Conservation (phyloP, 768 basidiomycete species). For the Xerocomus spinulosus region DNA sequence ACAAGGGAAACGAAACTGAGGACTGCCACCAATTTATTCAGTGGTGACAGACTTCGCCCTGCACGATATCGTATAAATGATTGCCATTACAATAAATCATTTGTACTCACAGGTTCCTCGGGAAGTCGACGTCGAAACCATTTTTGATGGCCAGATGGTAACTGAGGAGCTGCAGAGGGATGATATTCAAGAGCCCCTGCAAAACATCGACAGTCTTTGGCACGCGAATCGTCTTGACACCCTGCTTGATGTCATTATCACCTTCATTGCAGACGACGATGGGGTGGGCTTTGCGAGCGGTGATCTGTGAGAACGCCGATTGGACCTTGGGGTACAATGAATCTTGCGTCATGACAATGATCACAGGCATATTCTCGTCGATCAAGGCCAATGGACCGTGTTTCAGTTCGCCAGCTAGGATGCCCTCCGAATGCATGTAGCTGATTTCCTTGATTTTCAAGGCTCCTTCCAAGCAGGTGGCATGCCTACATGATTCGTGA, state of each 20-base stretch:
- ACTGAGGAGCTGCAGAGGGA: constrained; percentile 91
- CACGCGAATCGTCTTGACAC: constrained; percentile 86
- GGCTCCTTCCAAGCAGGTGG: constrained; percentile 96
- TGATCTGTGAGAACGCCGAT: constrained; percentile 93
- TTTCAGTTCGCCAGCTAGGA: constrained; percentile 97
- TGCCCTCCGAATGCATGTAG: constrained; percentile 64
- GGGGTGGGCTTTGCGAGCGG: constrained; percentile 92
- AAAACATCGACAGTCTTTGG: constrained; percentile 92
- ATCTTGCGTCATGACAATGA: constrained; percentile 99
- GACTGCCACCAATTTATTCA: constrained; percentile 42
- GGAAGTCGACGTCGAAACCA: constrained; percentile 98
- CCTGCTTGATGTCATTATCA: constrained; percentile 70
- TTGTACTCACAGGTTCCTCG: constrained; percentile 78
- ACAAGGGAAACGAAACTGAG: not conserved
- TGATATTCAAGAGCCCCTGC: constrained; percentile 94
- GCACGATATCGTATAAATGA: constrained; percentile 10
- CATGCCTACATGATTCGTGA: constrained; percentile 49
- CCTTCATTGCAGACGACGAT: constrained; percentile 95
- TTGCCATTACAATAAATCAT: not conserved
- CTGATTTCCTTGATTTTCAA: constrained; percentile 99
- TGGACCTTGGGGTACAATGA: constrained; percentile 98
- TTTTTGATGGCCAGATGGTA: constrained; percentile 96
- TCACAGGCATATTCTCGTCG: constrained; percentile 98
- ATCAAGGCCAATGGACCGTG: constrained; percentile 97
- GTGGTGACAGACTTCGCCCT: constrained; percentile 77